Evolutionary conservation across 768 basidiomycete genomes (phyloP), one percentile per base, ranked within the genome.

Genomic region (Calocybe gangraenosa): DNA sequence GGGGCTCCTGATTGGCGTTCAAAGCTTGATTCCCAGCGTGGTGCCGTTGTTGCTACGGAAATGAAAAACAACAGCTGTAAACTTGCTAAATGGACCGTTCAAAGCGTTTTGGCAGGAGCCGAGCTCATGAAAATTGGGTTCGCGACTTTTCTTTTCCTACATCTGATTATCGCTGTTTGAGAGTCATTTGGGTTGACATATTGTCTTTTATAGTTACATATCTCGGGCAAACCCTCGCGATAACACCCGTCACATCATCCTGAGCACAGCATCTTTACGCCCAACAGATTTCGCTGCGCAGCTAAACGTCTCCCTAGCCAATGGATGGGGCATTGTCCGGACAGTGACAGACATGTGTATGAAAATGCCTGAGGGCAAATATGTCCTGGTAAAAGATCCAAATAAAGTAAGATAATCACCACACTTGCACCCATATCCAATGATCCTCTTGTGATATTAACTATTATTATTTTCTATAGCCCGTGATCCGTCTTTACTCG

Each of bases 31-130:
- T 84, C 88, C 3, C 93, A 97, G 66, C 82, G 93, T 36, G 96
- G 96, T 51, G 96, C 96, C 2, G 95, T 99, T 34, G 93, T 98
- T 48, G 92, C 96, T 28, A 94, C 92, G 19, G 96, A 99, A 74
- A 98, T 98, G 96, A 99, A 98, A 74, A 99, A 99, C 68, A 99
- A 99, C 70, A 90, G 86, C 56, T 93, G 86, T 70, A 99, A 99
- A 65, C 78, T 99, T 21, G 93, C 94, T 15, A 87, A 95, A 58
- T 99, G 95, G 93, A 85, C 95, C 0, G 90, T 97, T 14, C 93
- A 97, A 71, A 88, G 88, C 60, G 76, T 97, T 31, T 73, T 99
- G 28, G 92, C 96, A 35, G 96, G 96, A 35, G 95, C 93, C 17
- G 96, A 98, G 40, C 69, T 84, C 49, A 87, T 98, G 84, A 99